Conservation (phyloP, 345 rosid species). For the Bretschneidera sinensis region DNA sequence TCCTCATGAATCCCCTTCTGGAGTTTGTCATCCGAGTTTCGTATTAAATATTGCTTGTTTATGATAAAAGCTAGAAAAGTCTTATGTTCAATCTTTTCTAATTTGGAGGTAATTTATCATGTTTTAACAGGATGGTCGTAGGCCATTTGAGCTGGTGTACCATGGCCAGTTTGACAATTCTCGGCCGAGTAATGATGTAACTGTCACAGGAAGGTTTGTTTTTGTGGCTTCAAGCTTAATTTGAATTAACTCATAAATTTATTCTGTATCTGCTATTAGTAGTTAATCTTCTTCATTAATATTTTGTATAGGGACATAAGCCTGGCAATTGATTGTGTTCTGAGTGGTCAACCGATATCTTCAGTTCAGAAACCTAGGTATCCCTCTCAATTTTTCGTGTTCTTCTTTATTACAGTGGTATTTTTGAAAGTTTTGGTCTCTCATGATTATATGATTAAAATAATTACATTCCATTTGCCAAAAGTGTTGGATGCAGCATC, state of each 20-base stretch:
- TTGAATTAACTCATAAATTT: neutral
- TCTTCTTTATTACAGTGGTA: no score
- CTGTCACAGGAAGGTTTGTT: constrained; percentile 75
- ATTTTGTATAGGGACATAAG: constrained; percentile 52
- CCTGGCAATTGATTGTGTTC: constrained; percentile 65
- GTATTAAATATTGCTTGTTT: neutral
- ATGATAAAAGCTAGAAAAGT: neutral
- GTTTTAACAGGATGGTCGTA: constrained; percentile 61
- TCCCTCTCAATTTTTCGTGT: neutral
- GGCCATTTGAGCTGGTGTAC: constrained; percentile 91
- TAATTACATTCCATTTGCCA: constrained; percentile 13
- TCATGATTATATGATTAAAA: constrained; percentile 13
- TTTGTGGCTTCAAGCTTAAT: constrained; percentile 1
- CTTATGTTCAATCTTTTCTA: no score
- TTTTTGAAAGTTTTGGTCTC: neutral
- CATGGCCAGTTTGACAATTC: constrained; percentile 94
- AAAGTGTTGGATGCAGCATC: constrained; percentile 93
- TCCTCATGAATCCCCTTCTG: neutral
- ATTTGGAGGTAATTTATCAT: neutral
- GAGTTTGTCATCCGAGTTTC: neutral
- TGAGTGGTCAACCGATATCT: constrained; percentile 69
- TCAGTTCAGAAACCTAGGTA: constrained; percentile 78
- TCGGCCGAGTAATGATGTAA: constrained; percentile 63
- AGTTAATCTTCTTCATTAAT: constrained; percentile 16
- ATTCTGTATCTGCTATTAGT: neutral